Evolutionary conservation across 306 rosid genomes (phyloP), one percentile per base, ranked within the genome.

Genomic region (Argentina anserina): DNA sequence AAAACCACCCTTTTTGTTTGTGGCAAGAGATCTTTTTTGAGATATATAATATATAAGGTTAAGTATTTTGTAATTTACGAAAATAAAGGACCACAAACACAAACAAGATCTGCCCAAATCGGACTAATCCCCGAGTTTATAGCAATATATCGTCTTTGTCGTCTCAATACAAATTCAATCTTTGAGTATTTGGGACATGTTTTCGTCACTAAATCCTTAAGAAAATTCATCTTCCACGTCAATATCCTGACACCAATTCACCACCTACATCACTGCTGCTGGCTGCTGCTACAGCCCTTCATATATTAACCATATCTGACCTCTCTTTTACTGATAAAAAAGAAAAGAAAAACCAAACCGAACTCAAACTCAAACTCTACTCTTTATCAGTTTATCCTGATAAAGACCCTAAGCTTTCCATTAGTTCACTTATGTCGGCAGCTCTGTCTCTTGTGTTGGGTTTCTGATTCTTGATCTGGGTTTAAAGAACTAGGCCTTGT

Each of bases 241-340:
- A 61, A 73, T 29, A 56, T 40, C 53, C 53, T 5, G 62, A 55
- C 67, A 40, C 25, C 75, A 23, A 41, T 26, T 58, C 31, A 60
- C 59, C 71, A 33, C 26, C 67, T 31, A 61, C 10, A 49, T 49
- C 65, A 31, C 65, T 14, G 67, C 43, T 56, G n/a, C n/a, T n/a
- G n/a, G 17, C 65, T 14, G 67, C 43, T 11, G 18, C 63, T 5
- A 4, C 63, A 55, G 29, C 62, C 62, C 49, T 52, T 26, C 62
- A 23, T 6, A 59, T 33, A 33, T n/a, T 28, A 12, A 26, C 67
- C 73, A 21, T 58, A 53, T 9, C 69, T 33, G 20, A 53, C 29
- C 26, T 34, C 77, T 26, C 75, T 73, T 84, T 74, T 73, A 76
- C 80, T 70, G 59, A 69, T n/a, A n/a, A n/a, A n/a, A n/a, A n/a